Evolutionary conservation across 176 grass and related monocot genomes (phyloP).

Genomic region (Carex littledalei): DNA sequence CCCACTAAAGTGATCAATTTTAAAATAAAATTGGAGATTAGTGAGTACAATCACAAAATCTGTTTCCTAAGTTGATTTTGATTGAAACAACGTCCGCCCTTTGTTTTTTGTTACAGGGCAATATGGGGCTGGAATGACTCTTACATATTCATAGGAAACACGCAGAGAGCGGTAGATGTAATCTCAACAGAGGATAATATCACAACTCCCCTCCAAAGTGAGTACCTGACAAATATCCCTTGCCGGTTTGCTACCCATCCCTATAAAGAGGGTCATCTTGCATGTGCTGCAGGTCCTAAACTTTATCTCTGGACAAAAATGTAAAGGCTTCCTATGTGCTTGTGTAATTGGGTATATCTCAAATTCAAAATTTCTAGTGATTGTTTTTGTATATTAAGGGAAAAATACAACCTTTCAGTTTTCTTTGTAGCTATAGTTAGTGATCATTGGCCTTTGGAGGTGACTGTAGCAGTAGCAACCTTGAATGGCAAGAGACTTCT

Average conservation of each 20-base stretch:
- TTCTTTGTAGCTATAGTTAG: neutral
- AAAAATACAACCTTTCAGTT: neutral
- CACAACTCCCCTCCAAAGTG: conserved; percentile 18
- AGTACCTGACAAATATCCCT: conserved; percentile 27
- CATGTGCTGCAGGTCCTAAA: conserved; percentile 25
- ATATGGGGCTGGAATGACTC: conserved; percentile 48
- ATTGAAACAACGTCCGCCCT: neutral
- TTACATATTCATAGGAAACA: conserved; percentile 37
- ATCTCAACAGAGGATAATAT: conserved; percentile 24
- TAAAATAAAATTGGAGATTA: too few relatives aligned
- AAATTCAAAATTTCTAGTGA: neutral
- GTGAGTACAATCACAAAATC: too few relatives aligned
- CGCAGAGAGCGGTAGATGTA: conserved; percentile 35
- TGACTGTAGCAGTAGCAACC: neutral
- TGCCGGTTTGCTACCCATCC: conserved; percentile 23
- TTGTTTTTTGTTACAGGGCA: conserved; percentile 28
- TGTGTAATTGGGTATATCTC: neutral
- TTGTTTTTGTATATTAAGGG: neutral
- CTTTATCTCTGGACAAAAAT: conserved; percentile 25
- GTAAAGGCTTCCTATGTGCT: neutral
- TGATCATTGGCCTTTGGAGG: neutral
- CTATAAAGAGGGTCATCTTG: conserved; percentile 24
- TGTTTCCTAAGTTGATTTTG: neutral
- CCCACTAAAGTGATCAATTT: too few relatives aligned
- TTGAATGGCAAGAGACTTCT: neutral